Evolutionary conservation across 2,329 filamentous ascomycete genomes (phyloP).

Genomic region (Drechslerella coelobrocha): DNA sequence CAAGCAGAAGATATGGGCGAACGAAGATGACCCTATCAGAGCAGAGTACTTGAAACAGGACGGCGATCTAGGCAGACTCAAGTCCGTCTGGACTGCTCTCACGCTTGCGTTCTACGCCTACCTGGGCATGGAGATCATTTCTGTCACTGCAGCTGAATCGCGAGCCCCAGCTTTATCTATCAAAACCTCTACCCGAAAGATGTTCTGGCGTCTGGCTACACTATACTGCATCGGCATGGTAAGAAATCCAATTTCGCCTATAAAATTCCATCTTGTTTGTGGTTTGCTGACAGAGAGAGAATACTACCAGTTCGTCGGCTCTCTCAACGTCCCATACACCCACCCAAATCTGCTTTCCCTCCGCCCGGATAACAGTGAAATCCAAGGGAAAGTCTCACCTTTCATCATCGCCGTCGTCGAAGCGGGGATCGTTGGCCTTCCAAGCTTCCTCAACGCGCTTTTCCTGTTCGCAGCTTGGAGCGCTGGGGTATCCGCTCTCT

Average conservation of each 20-base stretch:
- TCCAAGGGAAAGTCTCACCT: conserved; percentile 52
- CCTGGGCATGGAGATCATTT: conserved; percentile 60
- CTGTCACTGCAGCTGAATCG: conserved; percentile 60
- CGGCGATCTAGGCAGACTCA: conserved; percentile 56
- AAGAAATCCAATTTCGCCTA: not conserved
- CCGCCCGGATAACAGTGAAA: conserved; percentile 47
- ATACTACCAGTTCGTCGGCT: conserved; percentile 57
- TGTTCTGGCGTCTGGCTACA: conserved; percentile 60
- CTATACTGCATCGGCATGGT: conserved; percentile 59
- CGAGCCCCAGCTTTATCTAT: conserved; percentile 60
- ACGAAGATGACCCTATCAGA: conserved; percentile 47
- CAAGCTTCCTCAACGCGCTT: conserved; percentile 61
- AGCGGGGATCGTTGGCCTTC: conserved; percentile 58
- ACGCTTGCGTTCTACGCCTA: conserved; percentile 60
- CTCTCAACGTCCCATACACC: conserved; percentile 60
- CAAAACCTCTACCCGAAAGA: conserved; percentile 61
- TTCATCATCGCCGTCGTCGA: conserved; percentile 60
- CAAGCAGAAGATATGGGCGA: conserved; percentile 39
- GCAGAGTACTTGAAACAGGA: conserved; percentile 53
- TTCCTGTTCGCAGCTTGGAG: conserved; percentile 61
- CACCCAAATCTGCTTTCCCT: conserved; percentile 55
- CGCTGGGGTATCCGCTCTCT: conserved; percentile 60
- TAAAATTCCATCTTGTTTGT: no score
- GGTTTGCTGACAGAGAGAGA: no score
- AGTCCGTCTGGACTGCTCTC: conserved; percentile 59